Evolutionary conservation across 73 alveolate genomes (phyloP).

Genomic region (Paraurostyla sp.): DNA sequence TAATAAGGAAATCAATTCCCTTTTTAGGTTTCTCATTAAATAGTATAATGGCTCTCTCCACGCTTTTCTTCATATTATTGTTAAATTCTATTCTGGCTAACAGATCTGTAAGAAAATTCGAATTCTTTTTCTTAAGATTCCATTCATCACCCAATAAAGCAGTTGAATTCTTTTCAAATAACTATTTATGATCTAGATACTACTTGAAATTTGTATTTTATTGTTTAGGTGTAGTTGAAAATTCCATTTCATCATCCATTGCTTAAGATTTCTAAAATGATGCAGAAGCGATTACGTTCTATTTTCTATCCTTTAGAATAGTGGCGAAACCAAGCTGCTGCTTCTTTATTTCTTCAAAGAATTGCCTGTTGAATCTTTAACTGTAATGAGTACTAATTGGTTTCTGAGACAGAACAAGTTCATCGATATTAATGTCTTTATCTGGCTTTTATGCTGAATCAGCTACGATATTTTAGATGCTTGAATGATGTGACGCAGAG

Average conservation of each 20-base stretch:
- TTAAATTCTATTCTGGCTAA: conserved; percentile 43
- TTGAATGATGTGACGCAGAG: neutral
- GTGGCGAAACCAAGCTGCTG: conserved; percentile 55
- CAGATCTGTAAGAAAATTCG: conserved; percentile 41
- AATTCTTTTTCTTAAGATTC: conserved; percentile 39
- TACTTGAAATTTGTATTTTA: neutral
- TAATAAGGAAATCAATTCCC: conserved; percentile 53
- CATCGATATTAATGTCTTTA: neutral
- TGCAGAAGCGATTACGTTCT: too few species aligned
- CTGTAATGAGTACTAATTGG: neutral
- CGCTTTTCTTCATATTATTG: conserved; percentile 23
- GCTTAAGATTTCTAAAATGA: too few species aligned
- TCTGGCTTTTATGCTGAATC: too few species aligned
- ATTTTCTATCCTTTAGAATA: conserved; percentile 31
- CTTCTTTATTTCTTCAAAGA: conserved; percentile 47
- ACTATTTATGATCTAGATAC: neutral
- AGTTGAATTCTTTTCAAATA: too few species aligned
- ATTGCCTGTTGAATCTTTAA: conserved; percentile 43
- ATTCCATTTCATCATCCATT: neutral
- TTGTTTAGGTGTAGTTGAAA: neutral
- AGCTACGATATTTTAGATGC: neutral
- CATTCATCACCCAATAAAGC: conserved; percentile 39
- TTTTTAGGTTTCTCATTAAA: conserved; percentile 69
- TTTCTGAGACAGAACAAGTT: neutral
- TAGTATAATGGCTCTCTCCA: conserved; percentile 65